Evolutionary conservation across 1,139 yeast genomes (phyloP).

Genomic region (Tardiomyces blankii): DNA sequence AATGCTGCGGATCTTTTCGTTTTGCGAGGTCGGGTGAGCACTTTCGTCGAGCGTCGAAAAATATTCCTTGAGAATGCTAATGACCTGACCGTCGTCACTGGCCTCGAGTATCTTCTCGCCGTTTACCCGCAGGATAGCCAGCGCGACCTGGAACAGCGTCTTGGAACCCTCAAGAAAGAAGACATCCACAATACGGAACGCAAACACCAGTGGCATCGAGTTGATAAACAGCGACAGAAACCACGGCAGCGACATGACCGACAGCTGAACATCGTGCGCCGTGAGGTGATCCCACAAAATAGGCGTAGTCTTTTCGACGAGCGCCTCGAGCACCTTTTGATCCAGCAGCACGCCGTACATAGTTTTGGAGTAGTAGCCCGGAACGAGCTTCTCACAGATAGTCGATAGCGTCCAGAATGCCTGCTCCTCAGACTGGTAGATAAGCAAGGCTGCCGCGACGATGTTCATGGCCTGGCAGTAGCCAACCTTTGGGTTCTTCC

Average conservation of each 20-base stretch:
- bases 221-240: slow-evolving; percentile 80
- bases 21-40: slow-evolving; percentile 64
- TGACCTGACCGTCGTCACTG: slow-evolving; percentile 88
- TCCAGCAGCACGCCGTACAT: slow-evolving; percentile 96
- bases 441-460: slow-evolving; percentile 85
- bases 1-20: slow-evolving; percentile 51
- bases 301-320: slow-evolving; percentile 88
- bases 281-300: slow-evolving; percentile 73
- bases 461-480: slow-evolving; percentile 99
- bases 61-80: slow-evolving; percentile 72
- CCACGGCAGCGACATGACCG: slow-evolving; percentile 95
- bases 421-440: slow-evolving; percentile 94
- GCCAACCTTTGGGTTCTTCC: slow-evolving; percentile 97
- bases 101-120: slow-evolving; percentile 73
- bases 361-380: slow-evolving; percentile 93
- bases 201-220: slow-evolving; percentile 90
- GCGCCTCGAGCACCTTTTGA: slow-evolving; percentile 84
- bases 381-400: slow-evolving; percentile 78
- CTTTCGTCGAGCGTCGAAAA: slow-evolving; percentile 70
- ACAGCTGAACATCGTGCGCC: slow-evolving; percentile 77
- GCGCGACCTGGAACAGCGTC: slow-evolving; percentile 83
- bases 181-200: slow-evolving; percentile 84
- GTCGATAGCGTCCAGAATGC: slow-evolving; percentile 87
- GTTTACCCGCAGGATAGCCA: slow-evolving; percentile 76
- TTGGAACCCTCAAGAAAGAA: slow-evolving; percentile 86